phyloP scores from a whole-genome alignment of 23 red algal genomes.

The Gracilaria domingensis region DNA sequence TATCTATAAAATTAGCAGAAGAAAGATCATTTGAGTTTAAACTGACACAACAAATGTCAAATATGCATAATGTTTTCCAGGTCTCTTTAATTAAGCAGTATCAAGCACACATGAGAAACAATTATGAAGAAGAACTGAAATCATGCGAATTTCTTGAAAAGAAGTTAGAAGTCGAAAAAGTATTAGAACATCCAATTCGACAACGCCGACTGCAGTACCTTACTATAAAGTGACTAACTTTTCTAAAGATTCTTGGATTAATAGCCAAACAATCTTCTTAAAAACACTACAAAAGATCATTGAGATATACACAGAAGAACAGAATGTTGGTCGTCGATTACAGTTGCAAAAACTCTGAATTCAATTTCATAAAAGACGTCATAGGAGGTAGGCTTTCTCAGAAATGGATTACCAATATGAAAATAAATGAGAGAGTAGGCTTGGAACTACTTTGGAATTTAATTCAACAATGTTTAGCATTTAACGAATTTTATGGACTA shows the following conservation, averaged over 20 bases:
- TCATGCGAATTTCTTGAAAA: too few relatives aligned
- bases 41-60: neutral
- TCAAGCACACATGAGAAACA: neutral
- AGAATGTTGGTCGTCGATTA: too few relatives aligned
- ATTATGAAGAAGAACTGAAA: neutral
- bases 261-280: too few relatives aligned
- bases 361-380: too few relatives aligned
- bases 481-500: neutral
- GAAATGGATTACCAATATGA: too few relatives aligned
- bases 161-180: too few relatives aligned
- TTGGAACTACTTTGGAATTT: neutral
- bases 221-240: neutral
- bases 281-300: too few relatives aligned
- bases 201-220: neutral
- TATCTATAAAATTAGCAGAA: neutral
- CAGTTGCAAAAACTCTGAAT: too few relatives aligned
- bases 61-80: neutral
- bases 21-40: neutral
- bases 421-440: too few relatives aligned
- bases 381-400: too few relatives aligned
- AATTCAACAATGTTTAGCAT: neutral
- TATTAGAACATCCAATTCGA: neutral
- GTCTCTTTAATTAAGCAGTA: neutral
- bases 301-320: too few relatives aligned
- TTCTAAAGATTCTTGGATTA: neutral